Evolutionary conservation across 495 filamentous ascomycete species (phyloP), one percentile per base, ranked within the genome.

Genomic region (Penicillium mononematosum): DNA sequence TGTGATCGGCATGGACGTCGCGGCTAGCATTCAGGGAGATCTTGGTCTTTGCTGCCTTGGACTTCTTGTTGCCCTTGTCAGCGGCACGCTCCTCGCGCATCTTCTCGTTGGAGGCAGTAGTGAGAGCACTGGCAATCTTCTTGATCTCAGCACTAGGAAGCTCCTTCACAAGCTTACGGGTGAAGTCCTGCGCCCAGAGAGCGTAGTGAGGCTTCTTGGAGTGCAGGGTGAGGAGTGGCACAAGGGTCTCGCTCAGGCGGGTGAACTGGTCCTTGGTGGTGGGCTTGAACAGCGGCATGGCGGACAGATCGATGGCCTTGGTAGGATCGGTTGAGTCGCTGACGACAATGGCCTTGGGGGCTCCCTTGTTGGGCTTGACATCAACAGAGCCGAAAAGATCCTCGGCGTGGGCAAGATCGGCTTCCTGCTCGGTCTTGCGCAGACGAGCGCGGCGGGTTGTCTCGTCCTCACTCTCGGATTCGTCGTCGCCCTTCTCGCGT

Each of bases 31-130:
- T 85, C 32, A 99, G 78, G 17, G 83, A 85, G 41, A 88, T 81
- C 85, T 99, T 99, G 16, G 88, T 93, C 84, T 96, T 96, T 42
- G 88, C 88, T 10, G 90, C 90, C 81, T 97, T 97, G 58, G 78
- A 87, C 83, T 98, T 99, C 88, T 97, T 98, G 59, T 85, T 90
- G 24, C 89, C 89, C 81, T 96, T 98, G 61, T 96, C 92, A 4
- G 90, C 85, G 12, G 85, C 83, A 79, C 96, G 96, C 84, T 99
- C 95, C 75, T 97, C 94, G 79, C 90, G 95, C 90, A 96, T 90
- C 83, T 94, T 97, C 83, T 99, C 95, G 67, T 99, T 99, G 64
- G 89, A 81, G 47, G 96, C 78, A 11, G 88, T 86, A 20, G 91
- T 93, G 66, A 98, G 72, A 29, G 83, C 82, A 75, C 86, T 93